These are phyloP conservation scores for Schwanniomyces occidentalis DNA, from an alignment of 805 yeast species.

Conservation along the genomic window DNA sequence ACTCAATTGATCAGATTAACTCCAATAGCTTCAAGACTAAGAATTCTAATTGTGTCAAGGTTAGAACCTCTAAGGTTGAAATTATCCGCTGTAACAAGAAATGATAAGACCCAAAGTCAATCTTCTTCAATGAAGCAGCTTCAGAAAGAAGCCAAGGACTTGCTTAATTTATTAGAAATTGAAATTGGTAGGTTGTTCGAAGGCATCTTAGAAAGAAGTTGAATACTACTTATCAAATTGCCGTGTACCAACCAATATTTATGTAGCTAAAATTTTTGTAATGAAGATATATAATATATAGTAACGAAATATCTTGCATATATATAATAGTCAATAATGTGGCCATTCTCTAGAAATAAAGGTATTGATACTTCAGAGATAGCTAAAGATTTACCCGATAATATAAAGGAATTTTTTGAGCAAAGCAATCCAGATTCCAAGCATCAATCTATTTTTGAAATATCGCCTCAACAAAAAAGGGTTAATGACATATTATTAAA, in stretches of 20 bases:
- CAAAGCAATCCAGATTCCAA: conserved; percentile 29
- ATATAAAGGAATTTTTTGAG: conserved; percentile 31
- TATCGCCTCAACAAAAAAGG: conserved; percentile 24
- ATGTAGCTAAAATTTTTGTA: background rate
- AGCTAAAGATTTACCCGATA: conserved; percentile 33
- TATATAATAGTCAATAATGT: conserved; percentile 20
- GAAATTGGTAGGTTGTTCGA: conserved; percentile 41
- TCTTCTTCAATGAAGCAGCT: background rate
- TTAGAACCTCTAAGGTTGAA: conserved; percentile 18
- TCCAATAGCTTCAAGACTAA: conserved; percentile 32
- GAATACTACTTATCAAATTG: background rate
- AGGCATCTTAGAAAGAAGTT: conserved; percentile 36
- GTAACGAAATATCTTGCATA: too few relatives aligned
- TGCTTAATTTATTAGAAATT: conserved; percentile 27
- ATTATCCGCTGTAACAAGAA: conserved; percentile 5
- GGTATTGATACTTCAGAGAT: conserved; percentile 27
- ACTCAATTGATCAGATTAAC: conserved; percentile 35
- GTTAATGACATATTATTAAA: conserved; percentile 26
- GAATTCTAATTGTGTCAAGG: conserved; percentile 29
- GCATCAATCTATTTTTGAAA: conserved; percentile 22
- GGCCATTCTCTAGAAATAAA: conserved; percentile 28
- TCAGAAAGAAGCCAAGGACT: conserved; percentile 7
- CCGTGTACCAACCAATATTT: conserved; percentile 1
- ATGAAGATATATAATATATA: too few relatives aligned
- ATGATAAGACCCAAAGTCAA: conserved; percentile 3